phyloP scores from a whole-genome alignment of 2,329 filamentous ascomycete species.

The Eurotiales sp. region DNA sequence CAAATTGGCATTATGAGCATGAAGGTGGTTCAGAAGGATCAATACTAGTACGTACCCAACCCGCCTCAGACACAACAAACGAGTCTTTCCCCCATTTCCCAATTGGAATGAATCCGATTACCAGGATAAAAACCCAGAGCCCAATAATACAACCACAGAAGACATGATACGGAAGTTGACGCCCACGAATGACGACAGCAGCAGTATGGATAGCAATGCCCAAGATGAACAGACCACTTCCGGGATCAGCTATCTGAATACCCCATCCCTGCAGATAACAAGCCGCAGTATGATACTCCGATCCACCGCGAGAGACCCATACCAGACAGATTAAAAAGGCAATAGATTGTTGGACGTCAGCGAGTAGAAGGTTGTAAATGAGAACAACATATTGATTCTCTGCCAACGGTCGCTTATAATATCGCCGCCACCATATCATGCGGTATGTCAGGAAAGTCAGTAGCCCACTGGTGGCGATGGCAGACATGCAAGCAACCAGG shows the following conservation, averaged over 20 bases:
- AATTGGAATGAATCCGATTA: slow-evolving; percentile 47
- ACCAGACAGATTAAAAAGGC: slow-evolving; percentile 45
- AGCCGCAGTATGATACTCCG: slow-evolving; percentile 40
- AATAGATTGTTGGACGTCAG: slow-evolving; percentile 50
- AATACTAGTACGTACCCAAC: slow-evolving; percentile 40
- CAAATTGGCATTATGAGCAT: not conserved
- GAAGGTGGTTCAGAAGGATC: not conserved
- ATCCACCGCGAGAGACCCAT: slow-evolving; percentile 45
- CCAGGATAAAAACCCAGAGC: slow-evolving; percentile 44
- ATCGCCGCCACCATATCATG: slow-evolving; percentile 47
- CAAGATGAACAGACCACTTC: slow-evolving; percentile 50
- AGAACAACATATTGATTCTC: slow-evolving; percentile 53
- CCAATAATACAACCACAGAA: slow-evolving; percentile 44
- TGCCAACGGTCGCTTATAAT: slow-evolving; percentile 48
- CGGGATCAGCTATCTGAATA: slow-evolving; percentile 51
- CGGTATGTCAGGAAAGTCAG: slow-evolving; percentile 49
- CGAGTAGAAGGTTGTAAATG: slow-evolving; percentile 50
- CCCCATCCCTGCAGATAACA: slow-evolving; percentile 52
- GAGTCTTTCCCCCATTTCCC: slow-evolving; percentile 37
- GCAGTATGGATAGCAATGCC: slow-evolving; percentile 55
- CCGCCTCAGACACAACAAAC: slow-evolving; percentile 47
- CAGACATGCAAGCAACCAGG: not conserved
- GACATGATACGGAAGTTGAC: slow-evolving; percentile 41
- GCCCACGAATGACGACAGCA: slow-evolving; percentile 46
- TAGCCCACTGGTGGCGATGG: slow-evolving; percentile 1